These are phyloP conservation scores for Phytophthora boehmeriae DNA, from an alignment of 352 stramenopile genomes.

Conservation along the genomic window DNA sequence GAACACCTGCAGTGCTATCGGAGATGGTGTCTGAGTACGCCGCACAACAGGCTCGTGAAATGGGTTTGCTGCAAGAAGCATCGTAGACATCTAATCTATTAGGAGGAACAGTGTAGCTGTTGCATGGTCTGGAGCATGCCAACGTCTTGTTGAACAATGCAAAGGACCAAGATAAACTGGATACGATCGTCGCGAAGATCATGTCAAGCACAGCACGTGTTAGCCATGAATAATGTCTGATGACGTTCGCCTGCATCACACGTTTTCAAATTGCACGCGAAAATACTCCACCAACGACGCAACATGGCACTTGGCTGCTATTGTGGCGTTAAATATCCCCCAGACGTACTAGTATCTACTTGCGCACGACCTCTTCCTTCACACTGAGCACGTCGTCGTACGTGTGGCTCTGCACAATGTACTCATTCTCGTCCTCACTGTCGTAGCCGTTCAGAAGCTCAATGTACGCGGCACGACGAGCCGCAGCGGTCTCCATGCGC, in stretches of 20 bases:
- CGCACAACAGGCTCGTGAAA: conserved; percentile 4
- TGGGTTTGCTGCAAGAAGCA: background rate
- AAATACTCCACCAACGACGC: conserved; percentile 1
- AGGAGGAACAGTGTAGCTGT: no score
- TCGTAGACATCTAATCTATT: background rate
- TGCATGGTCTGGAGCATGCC: no score
- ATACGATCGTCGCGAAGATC: no score
- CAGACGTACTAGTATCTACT: conserved; percentile 43
- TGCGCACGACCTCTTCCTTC: conserved; percentile 75
- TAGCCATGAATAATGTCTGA: no score
- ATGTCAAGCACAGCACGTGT: no score
- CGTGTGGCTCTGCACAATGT: conserved; percentile 79
- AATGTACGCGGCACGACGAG: conserved; percentile 65
- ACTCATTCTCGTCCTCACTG: conserved; percentile 84
- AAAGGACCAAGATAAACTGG: no score
- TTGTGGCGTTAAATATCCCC: conserved; percentile 37
- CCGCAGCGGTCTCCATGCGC: conserved; percentile 34
- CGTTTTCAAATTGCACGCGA: background rate
- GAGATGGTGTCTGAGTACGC: conserved; percentile 35
- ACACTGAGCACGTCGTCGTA: conserved; percentile 76
- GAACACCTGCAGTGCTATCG: conserved; percentile 26
- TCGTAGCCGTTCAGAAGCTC: conserved; percentile 80
- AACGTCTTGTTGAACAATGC: no score
- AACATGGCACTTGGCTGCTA: background rate
- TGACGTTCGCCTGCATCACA: background rate